phyloP scores from a whole-genome alignment of 305 asterid genomes.

The Solanum hybrid region DNA sequence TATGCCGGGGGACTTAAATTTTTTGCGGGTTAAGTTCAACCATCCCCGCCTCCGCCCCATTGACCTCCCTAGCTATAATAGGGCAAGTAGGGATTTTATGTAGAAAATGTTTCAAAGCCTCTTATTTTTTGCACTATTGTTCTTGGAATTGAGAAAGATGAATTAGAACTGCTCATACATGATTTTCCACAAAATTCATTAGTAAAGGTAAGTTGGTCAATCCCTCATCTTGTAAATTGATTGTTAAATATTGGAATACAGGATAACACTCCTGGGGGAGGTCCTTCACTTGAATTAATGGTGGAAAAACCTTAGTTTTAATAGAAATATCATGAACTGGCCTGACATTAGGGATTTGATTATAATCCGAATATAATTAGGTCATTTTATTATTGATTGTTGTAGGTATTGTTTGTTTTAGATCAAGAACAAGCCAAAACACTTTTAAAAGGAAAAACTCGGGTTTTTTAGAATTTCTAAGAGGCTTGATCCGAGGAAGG shows the following conservation, averaged over 20 bases:
- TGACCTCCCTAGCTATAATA: background rate
- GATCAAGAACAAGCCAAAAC: background rate
- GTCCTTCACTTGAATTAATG: background rate
- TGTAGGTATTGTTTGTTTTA: too few species aligned
- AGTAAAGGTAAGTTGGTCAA: too few species aligned
- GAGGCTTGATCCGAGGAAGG: background rate
- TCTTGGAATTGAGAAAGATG: background rate
- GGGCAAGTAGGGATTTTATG: background rate
- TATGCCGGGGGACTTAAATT: background rate
- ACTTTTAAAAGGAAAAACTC: background rate
- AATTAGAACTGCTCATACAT: too few species aligned
- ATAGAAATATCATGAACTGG: background rate
- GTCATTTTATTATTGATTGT: background rate
- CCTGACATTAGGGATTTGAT: background rate
- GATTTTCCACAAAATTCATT: too few species aligned
- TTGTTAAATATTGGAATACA: too few species aligned
- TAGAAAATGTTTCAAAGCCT: background rate
- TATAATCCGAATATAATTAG: background rate
- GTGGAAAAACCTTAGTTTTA: background rate
- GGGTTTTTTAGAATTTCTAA: background rate
- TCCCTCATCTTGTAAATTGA: too few species aligned
- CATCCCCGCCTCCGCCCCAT: background rate
- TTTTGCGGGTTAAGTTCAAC: background rate
- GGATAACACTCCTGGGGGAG: background rate
- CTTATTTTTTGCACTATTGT: background rate